A percentile compares a stretch with the other conserved stretches of the same genome.
phyloP scores from a whole-genome alignment of 1,284 basidiomycete species.

The Coriolopsis trogii region DNA sequence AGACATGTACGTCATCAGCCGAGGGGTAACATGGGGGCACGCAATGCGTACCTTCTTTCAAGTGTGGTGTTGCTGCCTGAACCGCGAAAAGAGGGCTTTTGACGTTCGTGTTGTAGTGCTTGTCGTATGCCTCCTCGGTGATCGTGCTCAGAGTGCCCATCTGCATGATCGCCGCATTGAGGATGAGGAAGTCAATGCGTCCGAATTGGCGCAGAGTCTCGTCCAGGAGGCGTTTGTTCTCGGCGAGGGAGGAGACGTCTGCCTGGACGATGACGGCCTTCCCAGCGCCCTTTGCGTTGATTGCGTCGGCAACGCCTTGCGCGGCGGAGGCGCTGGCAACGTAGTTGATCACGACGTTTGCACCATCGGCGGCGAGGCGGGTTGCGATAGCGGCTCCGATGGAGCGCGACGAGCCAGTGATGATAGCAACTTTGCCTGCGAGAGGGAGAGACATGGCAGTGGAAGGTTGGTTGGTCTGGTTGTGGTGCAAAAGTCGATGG shows the following conservation, averaged over 20 bases:
- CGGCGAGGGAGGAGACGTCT: constrained; percentile 49
- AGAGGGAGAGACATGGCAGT: constrained; percentile 25
- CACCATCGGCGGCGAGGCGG: constrained; percentile 55
- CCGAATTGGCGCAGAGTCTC: constrained; percentile 51
- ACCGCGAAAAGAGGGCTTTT: constrained; percentile 60
- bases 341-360: constrained; percentile 61
- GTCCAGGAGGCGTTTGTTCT: constrained; percentile 46
- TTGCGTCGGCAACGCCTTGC: constrained; percentile 45
- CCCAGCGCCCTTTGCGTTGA: constrained; percentile 44
- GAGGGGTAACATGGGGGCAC: not conserved
- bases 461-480: too few species aligned
- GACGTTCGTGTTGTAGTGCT: constrained; percentile 55
- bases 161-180: constrained; percentile 59
- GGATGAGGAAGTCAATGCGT: constrained; percentile 55
- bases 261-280: constrained; percentile 55
- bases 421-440: constrained; percentile 50
- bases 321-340: constrained; percentile 43
- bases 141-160: constrained; percentile 46
- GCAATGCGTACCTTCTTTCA: constrained; percentile 44
- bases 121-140: constrained; percentile 53
- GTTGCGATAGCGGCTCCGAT: constrained; percentile 60
- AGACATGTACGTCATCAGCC: not conserved
- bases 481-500: too few species aligned
- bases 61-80: constrained; percentile 45
- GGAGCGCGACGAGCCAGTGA: constrained; percentile 62